Conservation (phyloP, 441 rosid species). For the Corymbia citriodora region DNA sequence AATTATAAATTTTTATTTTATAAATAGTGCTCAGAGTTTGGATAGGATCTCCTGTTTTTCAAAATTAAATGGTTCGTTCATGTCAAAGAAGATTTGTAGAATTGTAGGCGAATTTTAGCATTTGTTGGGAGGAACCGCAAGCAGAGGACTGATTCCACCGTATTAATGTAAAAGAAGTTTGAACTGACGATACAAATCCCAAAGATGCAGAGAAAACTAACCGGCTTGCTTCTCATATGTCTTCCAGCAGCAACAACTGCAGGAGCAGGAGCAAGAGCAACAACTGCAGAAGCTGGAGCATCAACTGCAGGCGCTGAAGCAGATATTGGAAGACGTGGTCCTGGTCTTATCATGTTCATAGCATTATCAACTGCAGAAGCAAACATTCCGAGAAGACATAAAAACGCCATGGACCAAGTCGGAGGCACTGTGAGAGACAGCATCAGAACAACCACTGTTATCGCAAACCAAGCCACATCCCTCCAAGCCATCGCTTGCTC, state of each 20-base stretch:
- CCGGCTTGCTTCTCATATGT: not conserved
- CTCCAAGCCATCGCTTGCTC: not conserved
- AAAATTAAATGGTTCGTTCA: not conserved
- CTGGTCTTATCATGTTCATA: not conserved
- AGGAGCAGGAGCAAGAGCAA: not conserved
- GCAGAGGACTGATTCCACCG: not conserved
- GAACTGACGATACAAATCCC: not conserved
- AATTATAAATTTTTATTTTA: no score
- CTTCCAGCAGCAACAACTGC: not conserved
- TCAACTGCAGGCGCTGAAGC: not conserved
- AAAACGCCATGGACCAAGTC: not conserved
- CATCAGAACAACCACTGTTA: not conserved
- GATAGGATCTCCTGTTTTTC: not conserved
- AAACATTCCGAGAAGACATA: not conserved
- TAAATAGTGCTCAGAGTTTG: not conserved
- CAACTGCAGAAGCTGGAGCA: not conserved
- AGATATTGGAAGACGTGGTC: not conserved
- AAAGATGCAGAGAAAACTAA: not conserved
- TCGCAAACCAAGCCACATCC: not conserved
- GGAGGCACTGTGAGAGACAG: not conserved
- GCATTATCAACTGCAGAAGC: not conserved
- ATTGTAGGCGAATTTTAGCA: not conserved
- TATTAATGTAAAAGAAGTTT: not conserved
- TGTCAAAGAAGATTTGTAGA: not conserved
- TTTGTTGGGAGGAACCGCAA: not conserved